Base-by-base conservation (phyloP, 331 rosid species). In the Malus hybrid region DNA sequence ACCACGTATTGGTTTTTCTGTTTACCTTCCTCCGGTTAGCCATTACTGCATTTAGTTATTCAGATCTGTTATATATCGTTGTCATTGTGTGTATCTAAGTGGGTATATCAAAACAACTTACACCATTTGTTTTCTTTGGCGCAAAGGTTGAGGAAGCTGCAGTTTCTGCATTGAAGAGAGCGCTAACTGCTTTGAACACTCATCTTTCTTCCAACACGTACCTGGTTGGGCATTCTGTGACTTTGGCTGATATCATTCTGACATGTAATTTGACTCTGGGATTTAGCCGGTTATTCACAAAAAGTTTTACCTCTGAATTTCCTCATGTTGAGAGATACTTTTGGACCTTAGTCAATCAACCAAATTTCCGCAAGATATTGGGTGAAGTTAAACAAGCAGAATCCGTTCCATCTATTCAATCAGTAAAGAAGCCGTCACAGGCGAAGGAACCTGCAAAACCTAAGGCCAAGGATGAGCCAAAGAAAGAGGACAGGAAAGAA, bases 271-370 rank as follows among this genome's bases (percentile, higher is more conserved):
- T 93, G 85, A 46, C 54, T 6, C 1, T 46, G 1, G 98, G 97
- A 33, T 85, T 88, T 81, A 15, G 73, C 50, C 34, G 5, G 33
- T 15, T 88, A 46, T 33, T 89, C 54, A 83, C 87, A 3, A 91
- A 91, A 85, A 91, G 88, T 78, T 84, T 88, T 85, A 87, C 98
- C 73, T 87, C 96, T 8, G 97, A 91, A 83, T 93, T 91, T 79
- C 97, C 97, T 74, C 98, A 93, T 62, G 97, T 93, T 8, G 93
- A 93, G 83, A 84, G 98, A 79, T 88, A 91, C 86, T 91, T 91
- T 55, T 93, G 98, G 98, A 91, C 98, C 34, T 59, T 91, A 93
- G 93, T 91, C 73, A 87, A 93, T 78, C 98, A 93, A 71, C 96
- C 93, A 22, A 93, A 85, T 76, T 93, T 93, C 81, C 74, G 70